These are phyloP conservation scores for Plantago coronopus DNA, from an alignment of 305 asterid genomes.

Conservation along the genomic window DNA sequence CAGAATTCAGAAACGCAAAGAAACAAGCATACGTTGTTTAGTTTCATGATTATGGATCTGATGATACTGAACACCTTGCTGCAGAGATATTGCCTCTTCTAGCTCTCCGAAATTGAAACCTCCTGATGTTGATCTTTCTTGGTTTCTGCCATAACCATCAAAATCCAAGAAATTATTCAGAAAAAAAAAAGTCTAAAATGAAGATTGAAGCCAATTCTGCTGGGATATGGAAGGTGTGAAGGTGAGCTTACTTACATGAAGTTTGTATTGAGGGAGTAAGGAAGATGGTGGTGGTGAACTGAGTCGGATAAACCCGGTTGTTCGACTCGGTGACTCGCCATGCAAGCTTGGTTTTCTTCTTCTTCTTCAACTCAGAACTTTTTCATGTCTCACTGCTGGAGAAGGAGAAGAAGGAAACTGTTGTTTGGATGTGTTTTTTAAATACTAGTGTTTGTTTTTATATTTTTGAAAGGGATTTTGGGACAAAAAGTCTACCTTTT, in stretches of 20 bases:
- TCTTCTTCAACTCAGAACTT: slow-evolving; percentile 29
- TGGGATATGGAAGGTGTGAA: not conserved
- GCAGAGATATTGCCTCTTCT: slow-evolving; percentile 74
- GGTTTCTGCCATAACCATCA: slow-evolving; percentile 24
- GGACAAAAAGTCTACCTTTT: slow-evolving; percentile 31
- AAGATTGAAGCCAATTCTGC: not conserved
- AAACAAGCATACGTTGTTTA: slow-evolving; percentile 53
- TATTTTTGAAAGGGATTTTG: slow-evolving; percentile 8
- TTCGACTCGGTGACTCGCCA: slow-evolving; percentile 61
- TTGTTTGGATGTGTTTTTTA: not conserved
- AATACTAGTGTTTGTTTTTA: slow-evolving; percentile 7
- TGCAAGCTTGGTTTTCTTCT: slow-evolving; percentile 38
- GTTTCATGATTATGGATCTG: slow-evolving; percentile 53
- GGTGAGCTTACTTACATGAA: slow-evolving; percentile 47
- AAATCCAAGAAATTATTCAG: not conserved
- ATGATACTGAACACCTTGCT: slow-evolving; percentile 46
- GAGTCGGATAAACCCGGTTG: slow-evolving; percentile 11
- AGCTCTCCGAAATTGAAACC: slow-evolving; percentile 82
- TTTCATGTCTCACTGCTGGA: slow-evolving; percentile 4
- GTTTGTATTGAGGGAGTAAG: slow-evolving; percentile 43
- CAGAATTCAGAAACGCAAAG: slow-evolving; percentile 26
- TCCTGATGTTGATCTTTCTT: slow-evolving; percentile 40
- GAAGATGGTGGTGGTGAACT: slow-evolving; percentile 43
- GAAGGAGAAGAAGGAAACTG: slow-evolving; percentile 1
- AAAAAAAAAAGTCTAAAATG: slow-evolving; percentile 3